phyloP scores from a whole-genome alignment of 176 grass and related monocot genomes.

The Guadua angustifolia region DNA sequence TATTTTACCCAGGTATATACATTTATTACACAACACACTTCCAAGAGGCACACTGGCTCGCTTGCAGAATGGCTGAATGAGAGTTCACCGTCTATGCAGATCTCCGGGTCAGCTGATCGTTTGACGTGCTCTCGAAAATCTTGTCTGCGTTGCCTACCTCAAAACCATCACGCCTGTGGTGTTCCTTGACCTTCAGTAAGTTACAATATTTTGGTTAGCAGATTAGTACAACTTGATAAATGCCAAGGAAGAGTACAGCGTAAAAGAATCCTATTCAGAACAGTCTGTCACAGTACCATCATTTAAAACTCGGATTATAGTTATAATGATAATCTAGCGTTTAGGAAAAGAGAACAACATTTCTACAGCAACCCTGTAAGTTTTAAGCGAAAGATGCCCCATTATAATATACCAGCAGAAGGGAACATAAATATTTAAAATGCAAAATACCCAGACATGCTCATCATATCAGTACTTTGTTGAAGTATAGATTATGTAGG shows the following conservation, averaged over 20 bases:
- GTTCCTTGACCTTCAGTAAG: constrained; percentile 67
- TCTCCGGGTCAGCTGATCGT: constrained; percentile 78
- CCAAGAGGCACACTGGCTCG: background rate
- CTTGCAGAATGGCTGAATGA: constrained; percentile 15
- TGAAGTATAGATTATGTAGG: background rate
- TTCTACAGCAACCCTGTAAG: background rate
- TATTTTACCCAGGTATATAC: constrained; percentile 4
- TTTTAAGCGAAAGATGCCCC: background rate
- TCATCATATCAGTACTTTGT: background rate
- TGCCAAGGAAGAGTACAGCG: background rate
- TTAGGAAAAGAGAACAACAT: background rate
- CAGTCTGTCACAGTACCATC: background rate
- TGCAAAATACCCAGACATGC: constrained; percentile 3
- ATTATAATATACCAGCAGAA: background rate
- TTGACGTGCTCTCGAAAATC: constrained; percentile 98
- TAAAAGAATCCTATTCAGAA: background rate
- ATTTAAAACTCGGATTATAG: background rate
- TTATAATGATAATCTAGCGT: background rate
- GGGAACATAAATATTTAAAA: constrained; percentile 7
- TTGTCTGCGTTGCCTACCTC: constrained; percentile 99
- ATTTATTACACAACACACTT: constrained; percentile 42
- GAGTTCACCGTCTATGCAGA: constrained; percentile 50
- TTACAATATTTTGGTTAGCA: constrained; percentile 24
- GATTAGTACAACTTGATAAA: background rate
- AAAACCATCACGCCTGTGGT: constrained; percentile 89